Conservation (phyloP, 306 rosid genomes). For the Spatholobus suberectus region DNA sequence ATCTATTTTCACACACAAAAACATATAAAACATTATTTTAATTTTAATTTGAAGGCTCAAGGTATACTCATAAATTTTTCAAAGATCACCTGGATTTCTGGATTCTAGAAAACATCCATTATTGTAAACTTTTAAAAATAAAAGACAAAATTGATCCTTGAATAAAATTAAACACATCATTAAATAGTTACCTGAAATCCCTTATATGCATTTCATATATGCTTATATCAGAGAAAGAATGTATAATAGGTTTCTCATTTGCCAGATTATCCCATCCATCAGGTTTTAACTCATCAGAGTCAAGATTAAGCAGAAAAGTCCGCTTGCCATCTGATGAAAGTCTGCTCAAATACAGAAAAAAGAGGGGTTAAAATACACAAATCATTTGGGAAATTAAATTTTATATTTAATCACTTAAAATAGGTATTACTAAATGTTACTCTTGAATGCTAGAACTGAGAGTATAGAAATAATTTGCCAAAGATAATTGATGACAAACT, state of each 20-base stretch:
- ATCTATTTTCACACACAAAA: neutral
- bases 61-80: slow-evolving; percentile 19
- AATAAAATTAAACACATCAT: slow-evolving; percentile 26
- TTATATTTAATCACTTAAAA: neutral
- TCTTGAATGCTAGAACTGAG: slow-evolving; percentile 34
- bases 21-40: slow-evolving; percentile 10
- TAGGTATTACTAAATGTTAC: neutral
- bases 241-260: slow-evolving; percentile 68
- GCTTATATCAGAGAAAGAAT: slow-evolving; percentile 82
- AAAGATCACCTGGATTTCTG: slow-evolving; percentile 7
- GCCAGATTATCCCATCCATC: slow-evolving; percentile 82
- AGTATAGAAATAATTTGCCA: slow-evolving; percentile 43
- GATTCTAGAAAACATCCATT: slow-evolving; percentile 24
- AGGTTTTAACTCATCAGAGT: slow-evolving; percentile 67
- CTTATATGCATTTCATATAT: slow-evolving; percentile 88
- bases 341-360: slow-evolving; percentile 58
- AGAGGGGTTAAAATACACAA: slow-evolving; percentile 33
- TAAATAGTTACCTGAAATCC: slow-evolving; percentile 78
- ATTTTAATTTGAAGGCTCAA: neutral
- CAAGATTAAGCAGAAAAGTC: slow-evolving; percentile 71
- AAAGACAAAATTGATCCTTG: slow-evolving; percentile 17
- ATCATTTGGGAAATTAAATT: slow-evolving; percentile 12
- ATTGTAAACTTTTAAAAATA: neutral
- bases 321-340: slow-evolving; percentile 79
- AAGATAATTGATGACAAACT: slow-evolving; percentile 43